Base-by-base conservation (phyloP, 306 rosid species). In the Adenanthera pavonina region DNA sequence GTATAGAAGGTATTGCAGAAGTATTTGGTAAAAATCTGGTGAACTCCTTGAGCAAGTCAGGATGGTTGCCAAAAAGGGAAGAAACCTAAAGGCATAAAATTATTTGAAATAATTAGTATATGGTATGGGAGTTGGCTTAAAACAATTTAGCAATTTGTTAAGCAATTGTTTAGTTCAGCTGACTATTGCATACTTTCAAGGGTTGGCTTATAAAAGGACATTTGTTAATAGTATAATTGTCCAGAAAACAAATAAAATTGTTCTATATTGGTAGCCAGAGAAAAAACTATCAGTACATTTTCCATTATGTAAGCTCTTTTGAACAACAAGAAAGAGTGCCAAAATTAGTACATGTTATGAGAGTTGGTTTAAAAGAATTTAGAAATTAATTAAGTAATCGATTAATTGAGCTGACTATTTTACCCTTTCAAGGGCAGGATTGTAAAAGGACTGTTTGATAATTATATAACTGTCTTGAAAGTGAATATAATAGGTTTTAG, bases 21-120 rank as follows among this genome's bases (percentile, higher is more conserved):
- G 84, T 17, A 81, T 89, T 83, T 1, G 97, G 94, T 38, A 92
- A 69, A 80, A 90, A 92, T 76, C 83, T 84, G 53, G 84, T 78
- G 69, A 90, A 89, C 84, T 90, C 94, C 2, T 83, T 81, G 34
- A 90, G 83, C 62, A 92, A 85, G 80, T 92, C 97, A 25, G 78
- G 76, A 71, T 92, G 94, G 47, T 82, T 83, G 38, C 76, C 65
- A 38, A 92, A 75, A 20, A 89, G 84, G 43, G 72, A 10, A 51
- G 92, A 77, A 81, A 90, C 91, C 97, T 92, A 82, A 47, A 67
- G 46, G 40, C 78, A 70, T 61, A 36, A 69, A 64, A 74, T 41
- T 62, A 73, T 33, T 69, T 62, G 53, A 30, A 72, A 36, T 17
- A 51, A 52, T 13, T 13, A 61, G 9, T 30, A 34, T 17, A 61